Conservation (phyloP, 1,284 basidiomycete species). For the Prillingera fragicola region DNA sequence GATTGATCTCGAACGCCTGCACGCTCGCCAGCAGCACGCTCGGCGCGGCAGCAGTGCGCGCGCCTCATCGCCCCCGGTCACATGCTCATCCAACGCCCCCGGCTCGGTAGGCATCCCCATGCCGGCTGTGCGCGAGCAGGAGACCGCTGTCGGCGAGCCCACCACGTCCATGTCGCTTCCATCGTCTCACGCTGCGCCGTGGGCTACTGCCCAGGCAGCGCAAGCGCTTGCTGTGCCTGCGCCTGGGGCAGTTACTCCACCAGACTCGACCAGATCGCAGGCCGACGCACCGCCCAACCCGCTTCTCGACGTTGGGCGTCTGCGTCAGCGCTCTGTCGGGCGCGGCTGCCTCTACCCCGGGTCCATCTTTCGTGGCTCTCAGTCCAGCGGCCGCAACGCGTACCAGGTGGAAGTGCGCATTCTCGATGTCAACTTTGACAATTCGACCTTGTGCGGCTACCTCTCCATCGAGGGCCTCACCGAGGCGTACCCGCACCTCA, state of each 20-base stretch:
- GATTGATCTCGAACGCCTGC: neutral
- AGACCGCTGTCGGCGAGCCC: neutral
- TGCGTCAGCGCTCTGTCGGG: constrained; percentile 65
- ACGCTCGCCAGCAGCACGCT: neutral
- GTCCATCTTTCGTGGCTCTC: constrained; percentile 68
- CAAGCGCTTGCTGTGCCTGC: neutral
- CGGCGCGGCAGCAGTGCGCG: neutral
- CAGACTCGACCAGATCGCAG: too few relatives aligned
- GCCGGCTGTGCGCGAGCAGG: neutral
- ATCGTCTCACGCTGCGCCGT: constrained; percentile 20
- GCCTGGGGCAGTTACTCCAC: neutral
- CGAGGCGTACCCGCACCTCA: constrained; percentile 82
- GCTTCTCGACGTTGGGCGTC: constrained; percentile 64
- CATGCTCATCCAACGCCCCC: neutral
- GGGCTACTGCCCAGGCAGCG: constrained; percentile 19
- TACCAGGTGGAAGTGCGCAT: constrained; percentile 80
- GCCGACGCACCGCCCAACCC: constrained; percentile 51
- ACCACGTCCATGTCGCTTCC: neutral
- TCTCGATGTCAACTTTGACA: constrained; percentile 72
- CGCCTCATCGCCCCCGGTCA: neutral
- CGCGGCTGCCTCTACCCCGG: constrained; percentile 78
- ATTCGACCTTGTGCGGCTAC: constrained; percentile 77
- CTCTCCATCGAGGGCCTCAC: constrained; percentile 82
- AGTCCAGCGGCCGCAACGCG: constrained; percentile 74
- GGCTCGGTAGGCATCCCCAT: neutral